Evolutionary conservation across 2,329 filamentous ascomycete genomes (phyloP).

Genomic region (Phyllosticta citribraziliensis): DNA sequence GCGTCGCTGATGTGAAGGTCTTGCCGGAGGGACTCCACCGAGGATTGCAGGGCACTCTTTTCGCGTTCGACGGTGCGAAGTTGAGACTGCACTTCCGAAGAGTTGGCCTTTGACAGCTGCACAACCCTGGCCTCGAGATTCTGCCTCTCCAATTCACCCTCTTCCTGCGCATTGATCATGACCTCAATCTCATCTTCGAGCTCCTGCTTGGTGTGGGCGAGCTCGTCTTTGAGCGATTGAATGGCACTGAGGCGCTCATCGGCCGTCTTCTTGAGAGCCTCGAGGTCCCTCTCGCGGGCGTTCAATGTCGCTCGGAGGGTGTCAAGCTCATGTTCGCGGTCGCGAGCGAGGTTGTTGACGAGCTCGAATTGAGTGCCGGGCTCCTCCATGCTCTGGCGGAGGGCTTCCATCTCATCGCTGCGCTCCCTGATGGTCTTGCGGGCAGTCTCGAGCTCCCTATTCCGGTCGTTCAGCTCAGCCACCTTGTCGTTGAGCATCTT

Average conservation of each 20-base stretch:
- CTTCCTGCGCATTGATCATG: slow-evolving; percentile 34
- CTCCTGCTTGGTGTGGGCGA: slow-evolving; percentile 23
- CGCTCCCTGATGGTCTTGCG: slow-evolving; percentile 26
- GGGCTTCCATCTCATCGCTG: slow-evolving; percentile 26
- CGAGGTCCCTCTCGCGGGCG: slow-evolving; percentile 21
- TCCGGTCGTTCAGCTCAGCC: slow-evolving; percentile 25
- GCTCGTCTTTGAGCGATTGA: slow-evolving; percentile 41
- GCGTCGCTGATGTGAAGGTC: slow-evolving; percentile 27
- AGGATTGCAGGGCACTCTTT: slow-evolving; percentile 26
- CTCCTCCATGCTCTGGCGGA: slow-evolving; percentile 26
- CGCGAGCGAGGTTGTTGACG: slow-evolving; percentile 32
- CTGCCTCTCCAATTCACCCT: slow-evolving; percentile 40
- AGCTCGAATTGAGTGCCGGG: slow-evolving; percentile 31
- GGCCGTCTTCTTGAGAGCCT: slow-evolving; percentile 23
- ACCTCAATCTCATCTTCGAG: slow-evolving; percentile 46
- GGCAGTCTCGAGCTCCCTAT: slow-evolving; percentile 26
- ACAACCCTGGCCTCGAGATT: slow-evolving; percentile 50
- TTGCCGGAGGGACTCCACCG: slow-evolving; percentile 24
- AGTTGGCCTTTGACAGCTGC: slow-evolving; percentile 21
- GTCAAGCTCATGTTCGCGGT: slow-evolving; percentile 42
- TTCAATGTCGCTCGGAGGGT: slow-evolving; percentile 40
- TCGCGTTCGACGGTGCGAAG: slow-evolving; percentile 25
- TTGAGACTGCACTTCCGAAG: slow-evolving; percentile 42
- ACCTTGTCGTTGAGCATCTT: slow-evolving; percentile 25
- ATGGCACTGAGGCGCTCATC: slow-evolving; percentile 34